Percentiles rank a stretch among this genome's conserved stretches.
Conservation (phyloP, 2,329 filamentous ascomycete species). For the Ampelomyces quisqualis region DNA sequence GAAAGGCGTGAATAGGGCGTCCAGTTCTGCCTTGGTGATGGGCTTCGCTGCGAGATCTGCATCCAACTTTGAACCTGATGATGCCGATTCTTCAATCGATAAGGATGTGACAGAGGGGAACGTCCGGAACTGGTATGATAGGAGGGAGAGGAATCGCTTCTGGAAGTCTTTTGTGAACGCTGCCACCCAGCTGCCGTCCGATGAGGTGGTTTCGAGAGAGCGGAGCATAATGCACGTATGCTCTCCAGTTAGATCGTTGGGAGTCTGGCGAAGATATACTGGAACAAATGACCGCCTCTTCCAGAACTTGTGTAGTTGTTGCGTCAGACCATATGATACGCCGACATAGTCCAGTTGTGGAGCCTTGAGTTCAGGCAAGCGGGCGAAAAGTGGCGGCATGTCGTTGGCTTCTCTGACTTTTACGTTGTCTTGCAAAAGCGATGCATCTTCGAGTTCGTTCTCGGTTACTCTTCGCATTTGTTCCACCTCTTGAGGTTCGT, state of each 20-base stretch:
- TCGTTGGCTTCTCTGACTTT: slow-evolving; percentile 84
- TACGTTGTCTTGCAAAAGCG: slow-evolving; percentile 81
- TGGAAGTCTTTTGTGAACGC: slow-evolving; percentile 94
- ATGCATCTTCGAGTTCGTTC: slow-evolving; percentile 72
- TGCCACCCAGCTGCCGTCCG: slow-evolving; percentile 79
- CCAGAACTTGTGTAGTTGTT: slow-evolving; percentile 92
- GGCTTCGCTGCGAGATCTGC: slow-evolving; percentile 51
- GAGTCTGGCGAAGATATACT: slow-evolving; percentile 90
- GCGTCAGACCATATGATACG: slow-evolving; percentile 90
- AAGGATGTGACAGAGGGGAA: slow-evolving; percentile 79
- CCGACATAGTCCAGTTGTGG: slow-evolving; percentile 86
- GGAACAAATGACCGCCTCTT: slow-evolving; percentile 83
- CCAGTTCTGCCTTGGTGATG: slow-evolving; percentile 74
- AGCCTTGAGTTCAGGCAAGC: slow-evolving; percentile 78
- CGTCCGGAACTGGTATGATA: slow-evolving; percentile 87
- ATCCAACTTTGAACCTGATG: slow-evolving; percentile 68
- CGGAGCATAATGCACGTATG: slow-evolving; percentile 98
- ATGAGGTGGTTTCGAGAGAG: slow-evolving; percentile 60
- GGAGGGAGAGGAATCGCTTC: slow-evolving; percentile 81
- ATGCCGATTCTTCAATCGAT: slow-evolving; percentile 84
- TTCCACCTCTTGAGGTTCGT: slow-evolving; percentile 55
- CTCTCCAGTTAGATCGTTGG: slow-evolving; percentile 94
- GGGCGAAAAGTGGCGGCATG: slow-evolving; percentile 92
- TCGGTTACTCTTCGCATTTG: slow-evolving; percentile 79
- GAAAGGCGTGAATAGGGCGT: slow-evolving; percentile 78